Evolutionary conservation across 1,284 basidiomycete genomes (phyloP).

Genomic region (Rhodotorula sp.): DNA sequence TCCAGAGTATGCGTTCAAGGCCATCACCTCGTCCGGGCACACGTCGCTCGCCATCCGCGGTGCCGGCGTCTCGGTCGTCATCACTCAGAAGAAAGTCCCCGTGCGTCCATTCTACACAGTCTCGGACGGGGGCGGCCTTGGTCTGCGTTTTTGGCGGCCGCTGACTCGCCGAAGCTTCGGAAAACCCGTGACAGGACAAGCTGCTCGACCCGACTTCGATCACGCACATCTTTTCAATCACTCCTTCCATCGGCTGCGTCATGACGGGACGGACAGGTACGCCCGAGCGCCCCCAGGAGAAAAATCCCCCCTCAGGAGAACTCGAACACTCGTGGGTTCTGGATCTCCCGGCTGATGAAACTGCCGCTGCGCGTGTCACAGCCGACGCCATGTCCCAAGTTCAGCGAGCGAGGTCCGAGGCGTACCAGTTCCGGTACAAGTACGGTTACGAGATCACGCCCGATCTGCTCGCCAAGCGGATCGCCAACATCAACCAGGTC

Average conservation of each 20-base stretch:
- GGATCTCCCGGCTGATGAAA: not conserved
- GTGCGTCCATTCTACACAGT: constrained; percentile 55
- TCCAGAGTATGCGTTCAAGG: constrained; percentile 98
- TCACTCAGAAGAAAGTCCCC: constrained; percentile 97
- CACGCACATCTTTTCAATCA: constrained; percentile 95
- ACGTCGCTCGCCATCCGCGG: constrained; percentile 91
- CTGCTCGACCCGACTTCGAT: constrained; percentile 92
- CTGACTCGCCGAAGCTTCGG: not conserved
- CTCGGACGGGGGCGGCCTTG: not conserved
- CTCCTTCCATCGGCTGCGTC: constrained; percentile 94
- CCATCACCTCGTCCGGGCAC: constrained; percentile 93
- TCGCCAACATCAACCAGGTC: constrained; percentile 95
- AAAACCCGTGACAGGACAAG: constrained; percentile 70
- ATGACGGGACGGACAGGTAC: constrained; percentile 92
- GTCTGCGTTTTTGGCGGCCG: not conserved
- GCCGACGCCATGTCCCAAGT: constrained; percentile 95
- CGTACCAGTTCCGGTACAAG: constrained; percentile 93
- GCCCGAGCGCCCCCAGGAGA: constrained; percentile 38
- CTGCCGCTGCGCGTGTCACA: constrained; percentile 49
- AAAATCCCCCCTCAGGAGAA: too few species aligned
- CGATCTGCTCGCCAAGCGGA: constrained; percentile 84
- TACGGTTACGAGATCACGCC: constrained; percentile 98
- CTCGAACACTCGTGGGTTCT: too few species aligned
- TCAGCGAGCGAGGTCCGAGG: constrained; percentile 80
- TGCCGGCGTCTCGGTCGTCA: constrained; percentile 89